A percentile compares a stretch with the other conserved stretches of the same genome.
Evolutionary conservation across 2,329 filamentous ascomycete genomes (phyloP).

Genomic region (Sarocladiaceae sp.): DNA sequence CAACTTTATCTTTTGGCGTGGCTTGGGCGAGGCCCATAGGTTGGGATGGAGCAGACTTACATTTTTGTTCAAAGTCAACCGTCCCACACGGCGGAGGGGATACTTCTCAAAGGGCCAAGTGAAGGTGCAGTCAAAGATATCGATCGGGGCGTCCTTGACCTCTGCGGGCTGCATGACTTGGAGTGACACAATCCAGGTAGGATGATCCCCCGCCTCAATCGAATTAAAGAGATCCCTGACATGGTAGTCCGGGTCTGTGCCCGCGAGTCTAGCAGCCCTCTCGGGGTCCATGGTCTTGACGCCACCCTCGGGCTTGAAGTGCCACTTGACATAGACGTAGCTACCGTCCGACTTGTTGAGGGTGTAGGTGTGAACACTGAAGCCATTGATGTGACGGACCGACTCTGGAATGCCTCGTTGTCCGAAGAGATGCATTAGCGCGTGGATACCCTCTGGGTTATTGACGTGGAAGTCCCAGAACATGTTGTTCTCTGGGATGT

Average conservation of each 20-base stretch:
- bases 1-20: neutral
- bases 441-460: slow-evolving; percentile 58
- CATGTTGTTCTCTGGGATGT: slow-evolving; percentile 65
- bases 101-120: slow-evolving; percentile 65
- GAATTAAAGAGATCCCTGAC: slow-evolving; percentile 61
- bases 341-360: slow-evolving; percentile 60
- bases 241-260: slow-evolving; percentile 57
- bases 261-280: slow-evolving; percentile 42
- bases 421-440: slow-evolving; percentile 62
- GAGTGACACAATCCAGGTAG: slow-evolving; percentile 60
- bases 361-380: slow-evolving; percentile 64
- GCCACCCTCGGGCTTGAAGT: slow-evolving; percentile 60
- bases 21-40: too few species aligned
- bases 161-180: slow-evolving; percentile 60
- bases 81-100: slow-evolving; percentile 62
- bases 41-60: too few species aligned
- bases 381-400: slow-evolving; percentile 64
- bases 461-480: slow-evolving; percentile 9
- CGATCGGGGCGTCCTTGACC: slow-evolving; percentile 59
- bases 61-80: slow-evolving; percentile 65
- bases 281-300: slow-evolving; percentile 55
- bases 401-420: slow-evolving; percentile 64
- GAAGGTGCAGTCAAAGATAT: slow-evolving; percentile 68
- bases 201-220: slow-evolving; percentile 56
- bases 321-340: slow-evolving; percentile 63